These are phyloP conservation scores for Lodderomyces margitis DNA, from an alignment of 1,139 yeast species.

Conservation along the genomic window DNA sequence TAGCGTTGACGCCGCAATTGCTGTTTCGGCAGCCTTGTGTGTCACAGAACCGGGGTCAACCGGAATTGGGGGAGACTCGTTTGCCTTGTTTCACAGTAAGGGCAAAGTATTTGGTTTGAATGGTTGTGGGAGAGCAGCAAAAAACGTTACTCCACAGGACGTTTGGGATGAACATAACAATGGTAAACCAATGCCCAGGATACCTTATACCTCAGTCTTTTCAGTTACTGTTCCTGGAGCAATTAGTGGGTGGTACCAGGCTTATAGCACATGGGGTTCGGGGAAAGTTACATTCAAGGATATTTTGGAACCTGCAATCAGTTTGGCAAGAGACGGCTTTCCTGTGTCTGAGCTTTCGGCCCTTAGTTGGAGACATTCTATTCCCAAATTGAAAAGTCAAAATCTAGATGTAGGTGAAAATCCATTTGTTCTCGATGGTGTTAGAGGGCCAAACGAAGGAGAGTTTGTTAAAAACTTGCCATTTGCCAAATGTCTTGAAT, in stretches of 20 bases:
- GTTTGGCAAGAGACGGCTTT: conserved; percentile 66
- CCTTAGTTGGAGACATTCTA: conserved; percentile 47
- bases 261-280: conserved; percentile 69
- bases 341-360: conserved; percentile 63
- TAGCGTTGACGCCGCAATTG: conserved; percentile 79
- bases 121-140: conserved; percentile 75
- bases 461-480: conserved; percentile 54
- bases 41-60: conserved; percentile 76
- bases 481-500: conserved; percentile 53
- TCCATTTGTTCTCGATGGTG: conserved; percentile 34
- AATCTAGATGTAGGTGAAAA: conserved; percentile 34
- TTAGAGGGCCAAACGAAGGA: conserved; percentile 55
- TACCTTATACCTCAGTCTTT: conserved; percentile 51
- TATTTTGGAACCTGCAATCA: conserved; percentile 67
- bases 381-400: conserved; percentile 34
- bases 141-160: conserved; percentile 47
- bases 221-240: conserved; percentile 77
- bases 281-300: conserved; percentile 60
- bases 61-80: conserved; percentile 84
- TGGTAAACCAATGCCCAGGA: conserved; percentile 41
- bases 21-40: conserved; percentile 71
- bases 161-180: conserved; percentile 41
- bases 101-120: conserved; percentile 61
- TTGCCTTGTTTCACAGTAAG: conserved; percentile 56
- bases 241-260: conserved; percentile 74